Evolutionary conservation across 495 filamentous ascomycete genomes (phyloP).

Genomic region (Neurospora pannonica): DNA sequence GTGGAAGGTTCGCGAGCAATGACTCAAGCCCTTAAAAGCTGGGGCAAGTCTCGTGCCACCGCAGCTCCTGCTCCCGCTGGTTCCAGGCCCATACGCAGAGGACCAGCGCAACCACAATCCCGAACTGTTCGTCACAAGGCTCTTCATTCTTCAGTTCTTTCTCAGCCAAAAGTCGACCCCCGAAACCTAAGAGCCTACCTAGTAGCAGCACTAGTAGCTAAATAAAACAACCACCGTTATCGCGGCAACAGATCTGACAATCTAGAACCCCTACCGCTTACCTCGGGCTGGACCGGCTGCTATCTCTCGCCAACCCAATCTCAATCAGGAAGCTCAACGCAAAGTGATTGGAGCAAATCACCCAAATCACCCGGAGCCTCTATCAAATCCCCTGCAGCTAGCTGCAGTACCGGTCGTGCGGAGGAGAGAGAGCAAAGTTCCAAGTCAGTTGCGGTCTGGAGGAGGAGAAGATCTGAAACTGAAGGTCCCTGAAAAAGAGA

Average conservation of each 20-base stretch:
- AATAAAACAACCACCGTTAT: neutral
- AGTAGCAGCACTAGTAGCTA: neutral
- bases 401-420: neutral
- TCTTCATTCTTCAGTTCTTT: neutral
- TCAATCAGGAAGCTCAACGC: neutral
- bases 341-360: neutral
- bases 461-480: neutral
- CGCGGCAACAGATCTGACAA: neutral
- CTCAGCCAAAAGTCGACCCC: neutral
- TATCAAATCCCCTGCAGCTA: neutral
- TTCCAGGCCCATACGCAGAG: constrained; percentile 1
- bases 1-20: constrained; percentile 30
- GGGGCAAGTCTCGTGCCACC: constrained; percentile 13
- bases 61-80: constrained; percentile 15
- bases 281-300: neutral
- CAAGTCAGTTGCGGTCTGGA: neutral
- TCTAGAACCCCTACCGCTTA: neutral
- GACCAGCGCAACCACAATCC: constrained; percentile 9
- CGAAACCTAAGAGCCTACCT: neutral
- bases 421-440: neutral
- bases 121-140: neutral
- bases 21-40: constrained; percentile 29
- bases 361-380: neutral
- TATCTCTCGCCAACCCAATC: neutral
- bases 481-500: neutral